Evolutionary conservation across 1,284 basidiomycete species (phyloP).

Genomic region (Waitea zeae): DNA sequence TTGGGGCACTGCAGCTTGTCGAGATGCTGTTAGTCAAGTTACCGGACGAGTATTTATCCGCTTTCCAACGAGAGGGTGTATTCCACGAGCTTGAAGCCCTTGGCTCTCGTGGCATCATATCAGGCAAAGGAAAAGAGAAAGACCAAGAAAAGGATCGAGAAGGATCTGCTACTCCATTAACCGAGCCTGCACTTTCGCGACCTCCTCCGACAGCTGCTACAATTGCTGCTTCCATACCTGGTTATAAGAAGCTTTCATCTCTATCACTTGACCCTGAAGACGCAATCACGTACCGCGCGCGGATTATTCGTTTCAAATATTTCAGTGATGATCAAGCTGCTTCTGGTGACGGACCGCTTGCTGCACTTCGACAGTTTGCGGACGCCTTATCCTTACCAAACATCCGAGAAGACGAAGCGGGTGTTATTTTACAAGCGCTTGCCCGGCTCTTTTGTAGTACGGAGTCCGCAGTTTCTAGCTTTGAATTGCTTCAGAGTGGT

Average conservation of each 20-base stretch:
- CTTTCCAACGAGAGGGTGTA: slow-evolving; percentile 85
- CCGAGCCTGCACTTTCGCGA: slow-evolving; percentile 17
- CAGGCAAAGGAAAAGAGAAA: slow-evolving; percentile 35
- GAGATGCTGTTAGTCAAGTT: slow-evolving; percentile 77
- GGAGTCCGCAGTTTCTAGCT: slow-evolving; percentile 82
- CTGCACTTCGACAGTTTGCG: slow-evolving; percentile 48
- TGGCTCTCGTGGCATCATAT: slow-evolving; percentile 40
- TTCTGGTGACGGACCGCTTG: slow-evolving; percentile 47
- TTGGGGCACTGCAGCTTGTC: slow-evolving; percentile 79
- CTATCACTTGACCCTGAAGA: slow-evolving; percentile 69
- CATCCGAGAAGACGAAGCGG: slow-evolving; percentile 48
- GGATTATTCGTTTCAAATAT: slow-evolving; percentile 72
- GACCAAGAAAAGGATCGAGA: slow-evolving; percentile 21
- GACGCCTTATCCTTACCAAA: slow-evolving; percentile 35
- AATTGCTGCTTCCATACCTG: too few species aligned
- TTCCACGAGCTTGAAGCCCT: slow-evolving; percentile 79
- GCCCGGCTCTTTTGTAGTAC: slow-evolving; percentile 72
- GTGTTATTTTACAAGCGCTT: slow-evolving; percentile 49
- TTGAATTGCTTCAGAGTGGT: slow-evolving; percentile 89
- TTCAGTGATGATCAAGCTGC: slow-evolving; percentile 39
- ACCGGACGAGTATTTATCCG: slow-evolving; percentile 67
- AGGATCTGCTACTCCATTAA: slow-evolving; percentile 18
- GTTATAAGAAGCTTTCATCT: slow-evolving; percentile 48
- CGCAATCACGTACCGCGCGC: slow-evolving; percentile 75
- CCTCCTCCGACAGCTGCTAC: slow-evolving; percentile 15